phyloP scores from a whole-genome alignment of 176 grass and related monocot genomes.

The Alloteropsis semialata region DNA sequence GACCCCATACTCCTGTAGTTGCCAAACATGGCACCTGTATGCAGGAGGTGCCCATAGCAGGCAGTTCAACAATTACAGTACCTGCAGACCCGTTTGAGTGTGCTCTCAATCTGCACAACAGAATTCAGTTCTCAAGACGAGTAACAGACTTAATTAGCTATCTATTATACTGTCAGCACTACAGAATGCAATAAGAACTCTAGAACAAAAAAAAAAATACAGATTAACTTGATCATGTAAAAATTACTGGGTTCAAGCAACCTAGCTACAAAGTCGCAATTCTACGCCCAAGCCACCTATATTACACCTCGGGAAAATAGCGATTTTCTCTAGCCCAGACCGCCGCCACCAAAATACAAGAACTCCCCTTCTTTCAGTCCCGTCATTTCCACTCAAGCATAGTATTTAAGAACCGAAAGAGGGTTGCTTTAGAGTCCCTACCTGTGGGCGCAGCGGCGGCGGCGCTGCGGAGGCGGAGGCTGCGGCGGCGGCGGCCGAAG shows the following conservation, averaged over 20 bases:
- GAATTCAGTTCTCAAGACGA: neutral
- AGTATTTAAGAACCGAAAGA: neutral
- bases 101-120: neutral
- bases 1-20: neutral
- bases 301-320: neutral
- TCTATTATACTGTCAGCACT: neutral
- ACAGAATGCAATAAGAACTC: neutral
- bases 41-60: neutral
- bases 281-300: neutral
- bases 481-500: neutral
- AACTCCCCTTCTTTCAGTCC: neutral
- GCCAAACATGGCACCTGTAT: neutral
- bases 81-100: neutral
- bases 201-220: neutral
- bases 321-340: neutral
- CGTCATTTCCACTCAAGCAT: neutral
- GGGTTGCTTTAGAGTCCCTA: neutral
- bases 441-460: neutral
- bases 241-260: neutral
- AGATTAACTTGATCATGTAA: neutral
- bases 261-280: neutral
- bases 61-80: neutral
- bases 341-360: neutral
- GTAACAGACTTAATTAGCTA: neutral
- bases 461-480: neutral